Evolutionary conservation across 2,329 filamentous ascomycete species (phyloP), one percentile per base, ranked within the genome.

Genomic region (Pseudovirgaria hyperparasitica): DNA sequence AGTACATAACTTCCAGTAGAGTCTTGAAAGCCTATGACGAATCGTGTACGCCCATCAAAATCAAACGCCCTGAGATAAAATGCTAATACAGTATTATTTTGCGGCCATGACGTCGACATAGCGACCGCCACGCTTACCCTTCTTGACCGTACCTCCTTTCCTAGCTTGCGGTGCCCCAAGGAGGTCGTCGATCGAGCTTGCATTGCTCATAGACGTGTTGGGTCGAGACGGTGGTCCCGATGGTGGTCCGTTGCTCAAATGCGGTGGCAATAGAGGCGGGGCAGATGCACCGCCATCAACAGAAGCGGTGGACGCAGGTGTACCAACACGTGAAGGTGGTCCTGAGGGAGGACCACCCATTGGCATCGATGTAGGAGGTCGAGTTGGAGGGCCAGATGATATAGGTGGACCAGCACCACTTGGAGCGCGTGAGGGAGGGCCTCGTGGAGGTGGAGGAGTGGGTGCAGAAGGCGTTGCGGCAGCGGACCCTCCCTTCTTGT

Each of bases 101-200:
- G 82, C 76, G 7, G 79, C 80, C 85, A 96, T 94, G 33, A 98
- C 84, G 66, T 98, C 90, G 16, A 98, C 76, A 62, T 98, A 98
- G 16, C 86, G 66, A 16, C 84, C 78, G 13, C 77, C 74, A 64
- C 85, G 93, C 62, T 84, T 82, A 52, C 29, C 32, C 35, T 72
- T 80, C 38, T 58, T 61, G 23, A 53, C 50, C 18, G 52, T 53
- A 9, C 52, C 46, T 2, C 67, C 68, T 33, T 80, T 86, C 37
- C 81, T 70, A 11, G 79, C 70, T 16, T 66, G 70, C 4, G 79
- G 72, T 4, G 79, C 75, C 5, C 82, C 82, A 13, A 98, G 62
- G 36, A 98, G 61, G 51, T 98, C 90, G 43, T 98, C 90, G 46
- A 98, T 92, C 42, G 80, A 90, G 54, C 77, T 92, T n/a, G 84